These are phyloP conservation scores for Phytophthora europaea DNA, from an alignment of 352 stramenopile species.

Conservation along the genomic window DNA sequence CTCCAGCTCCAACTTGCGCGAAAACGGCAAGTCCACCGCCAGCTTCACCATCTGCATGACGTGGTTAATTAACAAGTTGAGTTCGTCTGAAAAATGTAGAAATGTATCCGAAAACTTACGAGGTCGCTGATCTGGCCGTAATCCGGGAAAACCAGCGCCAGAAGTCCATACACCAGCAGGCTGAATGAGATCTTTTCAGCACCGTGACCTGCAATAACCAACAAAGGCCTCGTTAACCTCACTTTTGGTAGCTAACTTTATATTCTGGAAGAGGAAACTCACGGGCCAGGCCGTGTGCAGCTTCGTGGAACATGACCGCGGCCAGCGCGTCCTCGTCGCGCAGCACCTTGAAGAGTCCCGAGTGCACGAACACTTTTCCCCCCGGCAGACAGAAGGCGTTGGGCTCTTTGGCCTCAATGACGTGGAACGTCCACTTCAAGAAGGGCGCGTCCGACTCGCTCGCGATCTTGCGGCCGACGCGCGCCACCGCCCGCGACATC, in stretches of 20 bases:
- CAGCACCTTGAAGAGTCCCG: constrained; percentile 77
- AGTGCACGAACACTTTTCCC: constrained; percentile 82
- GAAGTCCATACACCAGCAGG: constrained; percentile 60
- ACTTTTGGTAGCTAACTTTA: neutral
- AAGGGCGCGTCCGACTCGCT: constrained; percentile 48
- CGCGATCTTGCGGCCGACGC: constrained; percentile 66
- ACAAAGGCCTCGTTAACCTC: neutral
- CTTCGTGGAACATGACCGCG: constrained; percentile 80
- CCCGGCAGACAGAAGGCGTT: constrained; percentile 83
- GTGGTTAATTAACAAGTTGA: too few relatives aligned
- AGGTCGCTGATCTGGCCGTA: constrained; percentile 69
- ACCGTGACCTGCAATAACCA: constrained; percentile 57
- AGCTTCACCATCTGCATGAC: constrained; percentile 53
- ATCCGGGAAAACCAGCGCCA: constrained; percentile 63
- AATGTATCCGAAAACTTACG: constrained; percentile 21
- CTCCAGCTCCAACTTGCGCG: constrained; percentile 63
- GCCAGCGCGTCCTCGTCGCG: constrained; percentile 70
- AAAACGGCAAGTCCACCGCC: constrained; percentile 65
- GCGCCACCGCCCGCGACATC: constrained; percentile 68
- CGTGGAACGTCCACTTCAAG: constrained; percentile 83
- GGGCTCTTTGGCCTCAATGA: constrained; percentile 70
- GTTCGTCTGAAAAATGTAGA: too few relatives aligned
- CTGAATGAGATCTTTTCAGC: constrained; percentile 80
- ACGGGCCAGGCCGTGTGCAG: constrained; percentile 75
- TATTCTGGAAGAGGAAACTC: constrained; percentile 1